Evolutionary conservation across 192 early-diverging fungal species (phyloP).

Genomic region (Phlyctochytrium bullatum): DNA sequence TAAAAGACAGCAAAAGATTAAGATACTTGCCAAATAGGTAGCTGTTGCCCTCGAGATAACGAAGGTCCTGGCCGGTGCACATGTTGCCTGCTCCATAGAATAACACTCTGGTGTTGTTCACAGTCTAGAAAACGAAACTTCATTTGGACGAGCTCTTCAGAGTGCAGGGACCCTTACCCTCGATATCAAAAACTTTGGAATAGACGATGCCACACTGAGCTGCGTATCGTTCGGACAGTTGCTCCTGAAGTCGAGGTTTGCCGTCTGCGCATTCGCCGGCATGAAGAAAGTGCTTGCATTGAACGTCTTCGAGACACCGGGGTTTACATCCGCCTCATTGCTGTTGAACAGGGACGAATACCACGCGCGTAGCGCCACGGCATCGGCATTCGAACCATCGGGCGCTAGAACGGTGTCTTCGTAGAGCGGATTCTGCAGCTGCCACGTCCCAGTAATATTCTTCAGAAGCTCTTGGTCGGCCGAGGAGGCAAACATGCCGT

Average conservation of each 20-base stretch:
- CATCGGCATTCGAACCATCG: not conserved
- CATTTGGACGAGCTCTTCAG: too few species aligned
- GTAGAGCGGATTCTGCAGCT: not conserved
- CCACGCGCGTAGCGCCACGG: not conserved
- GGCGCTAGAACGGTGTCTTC: not conserved
- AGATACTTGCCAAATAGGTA: not conserved
- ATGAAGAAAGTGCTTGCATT: not conserved
- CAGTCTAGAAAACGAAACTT: not conserved
- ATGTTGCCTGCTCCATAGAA: not conserved
- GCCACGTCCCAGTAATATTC: not conserved
- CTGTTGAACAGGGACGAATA: not conserved
- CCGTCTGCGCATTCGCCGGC: not conserved
- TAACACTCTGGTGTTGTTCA: not conserved
- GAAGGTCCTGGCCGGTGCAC: not conserved
- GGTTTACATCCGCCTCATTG: not conserved
- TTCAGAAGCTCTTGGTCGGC: not conserved
- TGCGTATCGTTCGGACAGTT: slow-evolving; percentile 6
- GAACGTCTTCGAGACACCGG: slow-evolving; percentile 3
- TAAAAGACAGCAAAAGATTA: too few species aligned
- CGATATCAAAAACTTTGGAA: not conserved
- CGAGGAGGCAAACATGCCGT: not conserved
- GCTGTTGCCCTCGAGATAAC: not conserved
- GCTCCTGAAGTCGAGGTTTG: too few species aligned
- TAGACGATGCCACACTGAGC: not conserved
- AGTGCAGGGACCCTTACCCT: not conserved